Evolutionary conservation across 345 rosid genomes (phyloP).

Genomic region (Erodium maritimum): DNA sequence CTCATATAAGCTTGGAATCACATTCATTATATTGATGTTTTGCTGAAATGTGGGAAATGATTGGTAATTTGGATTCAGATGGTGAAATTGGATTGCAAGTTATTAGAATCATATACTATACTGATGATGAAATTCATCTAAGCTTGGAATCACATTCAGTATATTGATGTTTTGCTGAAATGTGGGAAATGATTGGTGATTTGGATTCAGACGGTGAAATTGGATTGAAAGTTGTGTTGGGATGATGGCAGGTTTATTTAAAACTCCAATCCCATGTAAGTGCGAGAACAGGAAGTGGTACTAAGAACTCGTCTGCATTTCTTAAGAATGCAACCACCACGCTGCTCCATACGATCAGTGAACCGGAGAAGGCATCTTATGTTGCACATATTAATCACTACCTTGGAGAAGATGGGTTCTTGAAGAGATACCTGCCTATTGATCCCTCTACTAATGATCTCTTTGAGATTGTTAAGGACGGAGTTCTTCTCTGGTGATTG

Average conservation of each 20-base stretch:
- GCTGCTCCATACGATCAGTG: slow-evolving; percentile 84
- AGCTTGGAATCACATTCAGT: too few relatives aligned
- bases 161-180: neutral
- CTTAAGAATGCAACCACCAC: slow-evolving; percentile 94
- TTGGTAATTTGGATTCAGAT: neutral
- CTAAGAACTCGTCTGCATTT: slow-evolving; percentile 83
- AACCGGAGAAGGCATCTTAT: slow-evolving; percentile 88
- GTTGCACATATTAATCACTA: slow-evolving; percentile 87
- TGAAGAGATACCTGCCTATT: slow-evolving; percentile 65
- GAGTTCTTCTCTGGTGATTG: slow-evolving; percentile 82
- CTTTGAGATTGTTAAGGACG: slow-evolving; percentile 87
- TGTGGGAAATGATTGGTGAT: neutral
- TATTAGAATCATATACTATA: too few relatives aligned
- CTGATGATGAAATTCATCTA: too few relatives aligned
- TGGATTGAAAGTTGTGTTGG: neutral
- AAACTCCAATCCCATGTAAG: slow-evolving; percentile 81
- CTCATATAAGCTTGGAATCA: neutral
- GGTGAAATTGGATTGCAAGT: slow-evolving; percentile 1
- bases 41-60: neutral
- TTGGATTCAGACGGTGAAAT: neutral
- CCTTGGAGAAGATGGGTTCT: slow-evolving; percentile 64
- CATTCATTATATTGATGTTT: neutral
- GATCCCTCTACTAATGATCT: slow-evolving; percentile 83
- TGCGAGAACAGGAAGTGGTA: slow-evolving; percentile 60
- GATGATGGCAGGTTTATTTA: slow-evolving; percentile 49